Evolutionary conservation across 495 filamentous ascomycete species (phyloP).

Genomic region (Penicillium cataractarum): DNA sequence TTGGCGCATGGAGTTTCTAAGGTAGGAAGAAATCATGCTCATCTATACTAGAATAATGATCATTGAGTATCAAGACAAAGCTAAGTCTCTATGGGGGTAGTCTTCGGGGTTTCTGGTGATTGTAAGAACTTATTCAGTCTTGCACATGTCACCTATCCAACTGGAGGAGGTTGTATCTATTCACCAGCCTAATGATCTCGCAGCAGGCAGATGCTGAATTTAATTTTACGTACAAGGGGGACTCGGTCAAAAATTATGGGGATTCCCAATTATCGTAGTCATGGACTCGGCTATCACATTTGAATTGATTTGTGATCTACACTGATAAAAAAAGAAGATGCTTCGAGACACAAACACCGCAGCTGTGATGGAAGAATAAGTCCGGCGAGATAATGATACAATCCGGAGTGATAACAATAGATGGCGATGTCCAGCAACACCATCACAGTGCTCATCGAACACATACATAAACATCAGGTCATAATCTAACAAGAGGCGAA

Average conservation of each 20-base stretch:
- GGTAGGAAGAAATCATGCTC: neutral
- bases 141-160: neutral
- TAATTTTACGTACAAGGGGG: no score
- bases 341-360: neutral
- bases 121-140: neutral
- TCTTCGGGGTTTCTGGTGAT: neutral
- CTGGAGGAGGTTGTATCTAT: no score
- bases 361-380: neutral
- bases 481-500: neutral
- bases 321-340: neutral
- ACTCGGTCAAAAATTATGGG: no score
- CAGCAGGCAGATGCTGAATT: no score
- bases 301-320: neutral
- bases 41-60: neutral
- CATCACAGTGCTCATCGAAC: neutral
- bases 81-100: neutral
- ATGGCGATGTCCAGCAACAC: neutral
- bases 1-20: slow-evolving; percentile 11
- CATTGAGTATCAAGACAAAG: no score
- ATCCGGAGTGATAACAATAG: neutral
- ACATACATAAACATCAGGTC: neutral
- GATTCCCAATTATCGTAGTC: no score
- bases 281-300: neutral
- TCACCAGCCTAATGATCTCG: no score
- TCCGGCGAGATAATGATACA: neutral